Evolutionary conservation across 768 basidiomycete species (phyloP), one percentile per base, ranked within the genome.

Genomic region (Candolleomyces aberdarensis): DNA sequence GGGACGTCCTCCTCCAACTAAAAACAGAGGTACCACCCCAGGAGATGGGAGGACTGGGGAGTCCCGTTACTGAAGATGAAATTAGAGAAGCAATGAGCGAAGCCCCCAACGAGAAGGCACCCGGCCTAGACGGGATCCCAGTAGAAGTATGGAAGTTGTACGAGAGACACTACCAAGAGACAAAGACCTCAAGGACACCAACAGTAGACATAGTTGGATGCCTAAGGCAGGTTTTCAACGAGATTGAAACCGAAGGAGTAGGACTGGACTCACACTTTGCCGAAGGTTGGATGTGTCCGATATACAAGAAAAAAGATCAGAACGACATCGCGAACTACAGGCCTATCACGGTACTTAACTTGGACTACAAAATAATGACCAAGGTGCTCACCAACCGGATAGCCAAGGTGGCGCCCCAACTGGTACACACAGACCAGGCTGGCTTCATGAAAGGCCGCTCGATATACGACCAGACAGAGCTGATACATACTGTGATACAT

Each of bases 401-500:
- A 36, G 11, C 36, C 36, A 1, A 3, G 11, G 11, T 32, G 9
- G 32, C 32, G 32, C 4, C 32, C 32, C 4, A 36, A 36, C 6
- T 36, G 11, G 6, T 36, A 36, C 36, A 36, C 36, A 2, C 36
- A 3, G 36, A 36, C 36, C 36, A 36, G 6, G 36, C 36, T 5
- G 32, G 32, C 9, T 32, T 32, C 26, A 65, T 82, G 0, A 66
- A 59, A 10, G 71, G 70, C 0, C 20, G 75, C 7, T 54, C 61
- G 0, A 77, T 81, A 0, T 64, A 63, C 0, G 69, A 79, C 65
- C 76, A 76, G 0, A 77, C 72, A 0, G 44, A 71, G 1, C 71
- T 80, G 0, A 57, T 70, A 0, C 62, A 71, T 15, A 26, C 67
- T 0, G 70, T 78, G 44, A 62, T 75, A 0, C 19, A 64, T 2